phyloP scores from a whole-genome alignment of 2,329 filamentous ascomycete species.

The Tolypocladium cylindrosporum region DNA sequence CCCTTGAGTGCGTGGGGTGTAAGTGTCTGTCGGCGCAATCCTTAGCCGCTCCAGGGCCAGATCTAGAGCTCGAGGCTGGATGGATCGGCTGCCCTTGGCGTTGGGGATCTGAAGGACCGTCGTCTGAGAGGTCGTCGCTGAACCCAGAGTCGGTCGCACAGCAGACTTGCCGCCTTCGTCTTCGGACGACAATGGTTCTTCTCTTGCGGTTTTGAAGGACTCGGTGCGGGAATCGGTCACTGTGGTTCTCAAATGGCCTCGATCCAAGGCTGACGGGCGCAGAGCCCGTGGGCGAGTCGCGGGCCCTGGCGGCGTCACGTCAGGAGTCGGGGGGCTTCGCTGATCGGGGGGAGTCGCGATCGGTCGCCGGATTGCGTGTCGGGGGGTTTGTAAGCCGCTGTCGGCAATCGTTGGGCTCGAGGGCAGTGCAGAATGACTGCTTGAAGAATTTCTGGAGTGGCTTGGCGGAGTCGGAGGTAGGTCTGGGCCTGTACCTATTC shows the following conservation, averaged over 20 bases:
- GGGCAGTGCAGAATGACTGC: conserved; percentile 32
- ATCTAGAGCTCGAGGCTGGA: conserved; percentile 25
- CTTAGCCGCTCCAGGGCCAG: conserved; percentile 32
- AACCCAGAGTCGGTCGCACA: conserved; percentile 27
- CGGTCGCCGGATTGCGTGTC: conserved; percentile 26
- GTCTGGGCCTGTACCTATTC: conserved; percentile 34
- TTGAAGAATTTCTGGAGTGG: conserved; percentile 48
- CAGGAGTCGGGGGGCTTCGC: conserved; percentile 62
- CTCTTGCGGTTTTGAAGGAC: conserved; percentile 63
- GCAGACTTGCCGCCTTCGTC: conserved; percentile 40
- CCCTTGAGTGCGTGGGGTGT: conserved; percentile 31
- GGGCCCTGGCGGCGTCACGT: conserved; percentile 59
- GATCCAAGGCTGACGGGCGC: conserved; percentile 38
- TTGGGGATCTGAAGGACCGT: conserved; percentile 30
- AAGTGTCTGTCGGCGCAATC: conserved; percentile 27
- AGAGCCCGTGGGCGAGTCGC: conserved; percentile 30
- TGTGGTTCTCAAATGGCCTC: conserved; percentile 40
- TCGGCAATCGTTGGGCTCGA: conserved; percentile 30
- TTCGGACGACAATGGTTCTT: conserved; percentile 53
- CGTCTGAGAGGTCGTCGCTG: conserved; percentile 31
- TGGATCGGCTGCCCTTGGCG: conserved; percentile 5
- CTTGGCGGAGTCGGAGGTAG: conserved; percentile 54
- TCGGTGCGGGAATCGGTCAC: conserved; percentile 53
- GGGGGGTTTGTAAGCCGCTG: conserved; percentile 26
- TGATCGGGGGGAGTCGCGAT: conserved; percentile 55